Evolutionary conservation across 2,329 filamentous ascomycete genomes (phyloP).

Genomic region (Botrytis aclada): DNA sequence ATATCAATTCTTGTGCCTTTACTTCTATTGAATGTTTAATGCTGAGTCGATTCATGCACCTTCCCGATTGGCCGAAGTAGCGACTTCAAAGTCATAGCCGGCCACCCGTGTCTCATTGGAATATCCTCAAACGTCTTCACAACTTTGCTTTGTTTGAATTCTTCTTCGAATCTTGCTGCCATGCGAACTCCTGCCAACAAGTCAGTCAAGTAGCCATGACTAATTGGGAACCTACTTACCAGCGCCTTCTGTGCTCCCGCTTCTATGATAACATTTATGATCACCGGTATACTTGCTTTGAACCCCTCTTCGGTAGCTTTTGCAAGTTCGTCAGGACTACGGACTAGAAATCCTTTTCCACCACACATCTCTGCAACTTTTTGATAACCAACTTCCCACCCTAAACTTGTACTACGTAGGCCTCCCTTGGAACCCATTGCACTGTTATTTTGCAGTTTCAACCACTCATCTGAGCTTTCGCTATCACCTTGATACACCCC

Average conservation of each 20-base stretch:
- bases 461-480: conserved; percentile 42
- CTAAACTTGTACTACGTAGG: conserved; percentile 48
- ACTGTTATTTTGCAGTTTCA: conserved; percentile 43
- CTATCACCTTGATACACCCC: conserved; percentile 49
- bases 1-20: neutral
- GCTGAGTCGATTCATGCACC: neutral
- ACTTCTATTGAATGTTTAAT: neutral
- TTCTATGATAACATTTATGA: conserved; percentile 56
- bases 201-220: conserved; percentile 12
- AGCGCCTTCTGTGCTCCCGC: conserved; percentile 45
- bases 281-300: conserved; percentile 45
- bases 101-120: neutral
- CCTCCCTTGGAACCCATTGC: conserved; percentile 36
- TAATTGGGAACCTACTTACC: conserved; percentile 25
- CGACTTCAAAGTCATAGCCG: neutral
- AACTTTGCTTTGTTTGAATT: conserved; percentile 27
- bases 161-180: conserved; percentile 36
- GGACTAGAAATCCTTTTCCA: conserved; percentile 50
- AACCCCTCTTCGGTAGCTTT: conserved; percentile 51
- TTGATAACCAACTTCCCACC: conserved; percentile 54
- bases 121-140: neutral
- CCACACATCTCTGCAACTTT: conserved; percentile 54
- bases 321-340: conserved; percentile 50
- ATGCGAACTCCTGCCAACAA: conserved; percentile 33
- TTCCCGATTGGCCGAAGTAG: neutral